A percentile compares a stretch with the other conserved stretches of the same genome.
These are phyloP conservation scores for Colletotrichum plurivorum DNA, from an alignment of 2,329 filamentous ascomycete species.

Conservation along the genomic window DNA sequence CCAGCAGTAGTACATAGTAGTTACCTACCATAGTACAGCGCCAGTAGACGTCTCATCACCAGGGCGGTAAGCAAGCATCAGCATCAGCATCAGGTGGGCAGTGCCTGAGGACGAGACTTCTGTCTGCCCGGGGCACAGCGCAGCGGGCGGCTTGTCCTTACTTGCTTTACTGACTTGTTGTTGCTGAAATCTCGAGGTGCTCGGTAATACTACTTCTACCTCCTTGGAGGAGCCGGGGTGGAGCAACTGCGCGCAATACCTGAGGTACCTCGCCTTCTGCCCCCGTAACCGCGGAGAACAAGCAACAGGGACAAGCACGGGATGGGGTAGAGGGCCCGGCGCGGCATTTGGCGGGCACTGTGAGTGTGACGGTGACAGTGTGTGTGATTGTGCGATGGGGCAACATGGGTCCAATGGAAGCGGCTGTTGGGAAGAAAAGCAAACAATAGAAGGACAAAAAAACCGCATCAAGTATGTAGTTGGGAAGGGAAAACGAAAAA, in stretches of 20 bases:
- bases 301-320: constrained; percentile 6
- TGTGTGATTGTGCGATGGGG: neutral
- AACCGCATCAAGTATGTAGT: neutral
- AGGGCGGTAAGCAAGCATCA: too few species aligned
- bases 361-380: constrained; percentile 9
- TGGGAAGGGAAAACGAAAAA: neutral
- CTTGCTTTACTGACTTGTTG: neutral
- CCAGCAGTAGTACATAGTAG: neutral
- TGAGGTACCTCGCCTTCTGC: neutral
- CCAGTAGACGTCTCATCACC: too few species aligned
- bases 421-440: neutral
- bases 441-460: neutral
- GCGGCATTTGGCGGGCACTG: constrained; percentile 14
- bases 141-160: too few species aligned
- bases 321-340: constrained; percentile 4
- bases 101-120: constrained; percentile 17
- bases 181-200: neutral
- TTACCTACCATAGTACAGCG: too few species aligned
- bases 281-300: constrained; percentile 10
- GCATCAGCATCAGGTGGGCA: neutral
- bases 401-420: neutral
- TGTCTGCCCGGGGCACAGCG: neutral
- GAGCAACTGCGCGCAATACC: constrained; percentile 7
- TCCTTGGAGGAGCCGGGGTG: neutral
- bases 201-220: neutral